Percentiles rank a stretch among this genome's conserved stretches.
These are phyloP conservation scores for Talaromyces thailandensis DNA, from an alignment of 495 filamentous ascomycete genomes.

Conservation along the genomic window DNA sequence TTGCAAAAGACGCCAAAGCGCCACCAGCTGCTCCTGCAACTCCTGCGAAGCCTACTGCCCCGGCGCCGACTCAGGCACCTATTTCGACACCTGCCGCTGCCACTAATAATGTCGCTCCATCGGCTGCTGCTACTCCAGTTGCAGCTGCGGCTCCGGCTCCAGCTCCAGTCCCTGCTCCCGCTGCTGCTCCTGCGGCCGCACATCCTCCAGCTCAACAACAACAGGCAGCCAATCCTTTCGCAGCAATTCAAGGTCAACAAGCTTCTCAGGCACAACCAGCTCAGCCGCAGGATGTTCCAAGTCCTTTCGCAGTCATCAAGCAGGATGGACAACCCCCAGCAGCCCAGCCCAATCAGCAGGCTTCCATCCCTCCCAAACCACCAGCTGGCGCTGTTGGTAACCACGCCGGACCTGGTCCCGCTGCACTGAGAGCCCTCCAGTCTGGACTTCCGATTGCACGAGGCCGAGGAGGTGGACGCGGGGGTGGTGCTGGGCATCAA, in stretches of 20 bases:
- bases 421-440: slow-evolving; percentile 31
- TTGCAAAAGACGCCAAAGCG: slow-evolving; percentile 61
- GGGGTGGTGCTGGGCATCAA: slow-evolving; percentile 23
- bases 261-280: slow-evolving; percentile 6
- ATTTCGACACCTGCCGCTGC: slow-evolving; percentile 19
- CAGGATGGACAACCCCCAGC: not conserved
- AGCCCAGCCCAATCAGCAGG: slow-evolving; percentile 6
- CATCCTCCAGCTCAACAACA: slow-evolving; percentile 9
- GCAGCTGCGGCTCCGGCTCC: slow-evolving; percentile 13
- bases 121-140: slow-evolving; percentile 11
- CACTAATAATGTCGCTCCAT: slow-evolving; percentile 4
- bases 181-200: slow-evolving; percentile 13
- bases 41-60: slow-evolving; percentile 20
- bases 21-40: slow-evolving; percentile 28
- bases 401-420: slow-evolving; percentile 22
- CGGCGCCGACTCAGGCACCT: slow-evolving; percentile 21
- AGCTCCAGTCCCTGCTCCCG: slow-evolving; percentile 10
- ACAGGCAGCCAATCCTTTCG: slow-evolving; percentile 21
- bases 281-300: slow-evolving; percentile 7
- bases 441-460: slow-evolving; percentile 42
- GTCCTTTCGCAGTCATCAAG: slow-evolving; percentile 4
- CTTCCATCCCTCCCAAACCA: slow-evolving; percentile 9
- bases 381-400: slow-evolving; percentile 8
- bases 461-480: slow-evolving; percentile 22
- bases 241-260: slow-evolving; percentile 9